These are phyloP conservation scores for Firmiana major DNA, from an alignment of 345 rosid species.

Conservation along the genomic window DNA sequence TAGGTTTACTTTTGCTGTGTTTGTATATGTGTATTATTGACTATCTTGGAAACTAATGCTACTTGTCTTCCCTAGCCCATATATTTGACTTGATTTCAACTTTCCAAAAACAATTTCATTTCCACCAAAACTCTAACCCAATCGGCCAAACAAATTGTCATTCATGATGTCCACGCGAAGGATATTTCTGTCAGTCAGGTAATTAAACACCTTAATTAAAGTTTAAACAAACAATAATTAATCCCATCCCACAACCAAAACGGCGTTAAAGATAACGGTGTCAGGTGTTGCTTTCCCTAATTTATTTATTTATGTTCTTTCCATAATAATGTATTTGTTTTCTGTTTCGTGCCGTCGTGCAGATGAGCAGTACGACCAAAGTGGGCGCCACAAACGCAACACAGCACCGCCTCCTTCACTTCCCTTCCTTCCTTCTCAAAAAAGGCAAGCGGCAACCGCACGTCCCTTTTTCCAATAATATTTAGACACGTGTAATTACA, in stretches of 20 bases:
- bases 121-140: background rate
- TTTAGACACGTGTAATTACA: slow-evolving; percentile 14
- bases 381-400: slow-evolving; percentile 14
- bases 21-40: too few relatives aligned
- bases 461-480: slow-evolving; percentile 11
- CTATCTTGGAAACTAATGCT: background rate
- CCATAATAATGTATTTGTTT: background rate
- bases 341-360: slow-evolving; percentile 11
- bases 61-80: background rate
- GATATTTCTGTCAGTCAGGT: background rate
- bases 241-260: background rate
- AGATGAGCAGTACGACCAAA: slow-evolving; percentile 3
- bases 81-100: background rate
- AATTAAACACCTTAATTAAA: background rate
- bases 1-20: too few relatives aligned
- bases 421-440: background rate
- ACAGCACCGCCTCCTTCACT: background rate
- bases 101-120: background rate
- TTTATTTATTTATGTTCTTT: too few relatives aligned
- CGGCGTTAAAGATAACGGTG: slow-evolving; percentile 7
- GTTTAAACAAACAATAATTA: background rate
- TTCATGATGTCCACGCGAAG: background rate
- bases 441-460: slow-evolving; percentile 21
- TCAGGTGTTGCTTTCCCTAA: background rate
- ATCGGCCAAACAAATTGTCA: too few relatives aligned